Base-by-base conservation (phyloP, 2,329 filamentous ascomycete species). In the Fusarium xyrophilum region DNA sequence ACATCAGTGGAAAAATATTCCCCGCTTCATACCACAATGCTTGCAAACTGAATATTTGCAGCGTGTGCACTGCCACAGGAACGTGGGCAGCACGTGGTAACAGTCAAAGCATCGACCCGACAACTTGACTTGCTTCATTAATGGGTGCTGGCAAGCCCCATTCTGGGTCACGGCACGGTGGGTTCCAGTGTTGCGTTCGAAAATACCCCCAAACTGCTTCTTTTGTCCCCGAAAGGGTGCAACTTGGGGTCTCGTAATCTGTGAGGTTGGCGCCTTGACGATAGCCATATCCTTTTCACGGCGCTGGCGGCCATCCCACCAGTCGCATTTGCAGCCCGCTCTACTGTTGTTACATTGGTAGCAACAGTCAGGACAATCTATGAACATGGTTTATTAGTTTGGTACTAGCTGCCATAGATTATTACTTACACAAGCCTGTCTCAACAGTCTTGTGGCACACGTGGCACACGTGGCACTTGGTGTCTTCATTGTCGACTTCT, bases 301-400 rank as follows among this genome's bases (percentile, higher is more conserved):
- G 2, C 25, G 19, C 30, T 65, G 33, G 2, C 61, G 28, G 6
- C 44, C 55, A 9, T 28, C 13, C 63, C 55, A 65, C 61, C 55
- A 60, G 2, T 36, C 4, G 8, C 63, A 65, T 5, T 14, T n/a
- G n/a, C 63, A 65, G 8, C 12, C 19, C 1, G 4, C 6, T 13
- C 55, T 56, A 19, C 19, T 60, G 19, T 32, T 21, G 7, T 44
- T 40, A 10, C 63, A 65, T 7, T n/a, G 43, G 5, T 65, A 48
- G 17, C 63, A 65, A 14, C 61, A 65, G 3, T 61, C 36, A 21
- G 63, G 61, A 12, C 63, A 65, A 17, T 40, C 63, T 65, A 8
- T 10, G 9, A 12, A 27, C 6, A 21, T 3, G 2, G 9, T 23
- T 17, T 21, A 25, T 65, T 14, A 53, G 47, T 19, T 12, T 19